phyloP scores from a whole-genome alignment of 2,329 filamentous ascomycete species.

The Leptographium procerum region DNA sequence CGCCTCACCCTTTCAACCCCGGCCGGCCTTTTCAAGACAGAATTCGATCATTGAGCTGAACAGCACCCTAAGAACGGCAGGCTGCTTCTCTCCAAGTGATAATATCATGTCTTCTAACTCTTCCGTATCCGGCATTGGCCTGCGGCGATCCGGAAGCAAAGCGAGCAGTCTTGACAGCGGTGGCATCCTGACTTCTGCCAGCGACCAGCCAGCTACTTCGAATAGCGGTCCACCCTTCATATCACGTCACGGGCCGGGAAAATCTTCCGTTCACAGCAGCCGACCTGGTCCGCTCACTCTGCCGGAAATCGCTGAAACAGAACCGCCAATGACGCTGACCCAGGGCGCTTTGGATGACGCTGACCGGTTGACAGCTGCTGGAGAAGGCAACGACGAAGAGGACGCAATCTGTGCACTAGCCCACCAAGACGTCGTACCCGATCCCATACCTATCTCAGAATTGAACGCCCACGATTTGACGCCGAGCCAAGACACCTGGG shows the following conservation, averaged over 20 bases:
- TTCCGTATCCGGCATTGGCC: constrained; percentile 45
- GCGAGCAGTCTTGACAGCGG: background rate
- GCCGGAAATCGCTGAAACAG: constrained; percentile 46
- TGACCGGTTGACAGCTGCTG: constrained; percentile 27
- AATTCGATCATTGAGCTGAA: constrained; percentile 45
- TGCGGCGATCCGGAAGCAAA: constrained; percentile 30
- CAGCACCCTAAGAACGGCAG: constrained; percentile 52
- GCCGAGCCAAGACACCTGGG: background rate
- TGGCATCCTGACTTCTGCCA: background rate
- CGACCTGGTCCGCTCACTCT: constrained; percentile 39
- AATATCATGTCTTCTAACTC: constrained; percentile 57
- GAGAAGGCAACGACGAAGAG: constrained; percentile 23
- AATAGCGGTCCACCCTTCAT: constrained; percentile 22
- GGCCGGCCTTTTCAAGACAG: constrained; percentile 18
- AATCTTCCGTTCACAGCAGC: constrained; percentile 39
- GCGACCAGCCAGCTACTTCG: background rate
- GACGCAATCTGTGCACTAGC: constrained; percentile 23
- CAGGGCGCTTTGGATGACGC: constrained; percentile 42
- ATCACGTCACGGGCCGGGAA: constrained; percentile 43
- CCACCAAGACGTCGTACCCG: constrained; percentile 24
- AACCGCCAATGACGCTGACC: constrained; percentile 36
- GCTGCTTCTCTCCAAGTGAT: constrained; percentile 58
- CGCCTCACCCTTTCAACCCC: background rate
- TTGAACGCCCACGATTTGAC: background rate
- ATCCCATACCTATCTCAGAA: background rate